A percentile compares a stretch with the other conserved stretches of the same genome.
These are phyloP conservation scores for Gracilaria gracilis DNA, from an alignment of 23 red algal genomes.

Conservation along the genomic window DNA sequence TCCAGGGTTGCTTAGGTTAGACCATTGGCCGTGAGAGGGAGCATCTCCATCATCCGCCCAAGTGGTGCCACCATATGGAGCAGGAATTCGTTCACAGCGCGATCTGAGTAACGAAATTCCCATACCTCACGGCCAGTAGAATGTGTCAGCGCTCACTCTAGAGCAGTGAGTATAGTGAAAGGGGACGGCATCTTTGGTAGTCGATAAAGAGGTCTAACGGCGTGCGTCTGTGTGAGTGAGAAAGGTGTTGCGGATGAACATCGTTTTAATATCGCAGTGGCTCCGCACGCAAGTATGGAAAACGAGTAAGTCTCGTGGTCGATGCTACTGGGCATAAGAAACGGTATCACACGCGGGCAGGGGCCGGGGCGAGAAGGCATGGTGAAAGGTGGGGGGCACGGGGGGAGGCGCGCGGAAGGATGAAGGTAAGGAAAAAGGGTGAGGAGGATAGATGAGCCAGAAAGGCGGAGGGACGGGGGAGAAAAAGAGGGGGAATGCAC, in stretches of 20 bases:
- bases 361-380: conserved; percentile 34
- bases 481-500: neutral
- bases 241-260: conserved; percentile 16
- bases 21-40: conserved; percentile 15
- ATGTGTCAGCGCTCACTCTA: conserved; percentile 41
- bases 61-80: conserved; percentile 34
- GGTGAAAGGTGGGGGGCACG: neutral
- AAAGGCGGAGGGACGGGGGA: neutral
- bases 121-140: conserved; percentile 54
- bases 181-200: conserved; percentile 72
- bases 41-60: conserved; percentile 59
- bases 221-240: conserved; percentile 36
- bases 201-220: conserved; percentile 30
- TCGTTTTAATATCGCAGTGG: conserved; percentile 37
- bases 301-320: neutral
- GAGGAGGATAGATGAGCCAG: no score
- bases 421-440: neutral
- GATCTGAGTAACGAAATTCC: conserved; percentile 34
- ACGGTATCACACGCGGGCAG: conserved; percentile 39
- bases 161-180: conserved; percentile 55
- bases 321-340: conserved; percentile 20
- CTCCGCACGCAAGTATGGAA: conserved; percentile 63
- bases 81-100: conserved; percentile 48
- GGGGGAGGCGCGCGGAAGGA: neutral
- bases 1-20: conserved; percentile 19